Base-by-base conservation (phyloP, 805 yeast genomes). In the Dipodascus geniculatus region DNA sequence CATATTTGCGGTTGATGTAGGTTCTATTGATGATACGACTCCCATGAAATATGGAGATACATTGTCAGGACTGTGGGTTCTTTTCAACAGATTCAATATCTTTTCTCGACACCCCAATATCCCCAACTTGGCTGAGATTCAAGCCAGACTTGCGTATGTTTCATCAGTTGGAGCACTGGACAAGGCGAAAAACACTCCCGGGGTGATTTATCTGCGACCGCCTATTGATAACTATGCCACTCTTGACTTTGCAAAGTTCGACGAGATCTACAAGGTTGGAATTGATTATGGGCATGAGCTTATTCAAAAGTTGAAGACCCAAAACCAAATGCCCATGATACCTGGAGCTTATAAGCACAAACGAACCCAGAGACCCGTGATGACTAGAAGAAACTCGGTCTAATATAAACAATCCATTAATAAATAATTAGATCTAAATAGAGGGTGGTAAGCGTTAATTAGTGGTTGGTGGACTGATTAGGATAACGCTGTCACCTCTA, bases 401-500 rank as follows among this genome's bases (percentile, higher is more conserved):
- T 62, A 54, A 42, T 19, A 42, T 19, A 1, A 23, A 19, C 42
- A 48, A 35, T 9, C 50, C 28, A 28, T 49, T 14, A 44, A 50
- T 17, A 50, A 24, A 42, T 50, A 22, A 51, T 24, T n/a, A 16
- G n/a, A 38, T 17, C 33, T 14, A 22, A 48, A 19, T 22, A 31
- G 35, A 9, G 28, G 19, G 47, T 23, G n/a, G 48, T 28, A 50
- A 24, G 24, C 48, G n/a, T 42, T 52, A 49, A 31, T 20, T 28
- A 49, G 17, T 28, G 4, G 42, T 20, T 35, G 53, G 53, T 23
- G 82, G 75, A 53, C 85, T 81, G 53, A 93, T 83, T 60, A 90
- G 76, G 51, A 95, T 87, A 48, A 93, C 98, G 2, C 95, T 82
- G 70, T 93, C 99, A n/a, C 99, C 99, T 72, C 99, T 83, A 16